phyloP scores from a whole-genome alignment of 768 basidiomycete species.

The Imleria badia region DNA sequence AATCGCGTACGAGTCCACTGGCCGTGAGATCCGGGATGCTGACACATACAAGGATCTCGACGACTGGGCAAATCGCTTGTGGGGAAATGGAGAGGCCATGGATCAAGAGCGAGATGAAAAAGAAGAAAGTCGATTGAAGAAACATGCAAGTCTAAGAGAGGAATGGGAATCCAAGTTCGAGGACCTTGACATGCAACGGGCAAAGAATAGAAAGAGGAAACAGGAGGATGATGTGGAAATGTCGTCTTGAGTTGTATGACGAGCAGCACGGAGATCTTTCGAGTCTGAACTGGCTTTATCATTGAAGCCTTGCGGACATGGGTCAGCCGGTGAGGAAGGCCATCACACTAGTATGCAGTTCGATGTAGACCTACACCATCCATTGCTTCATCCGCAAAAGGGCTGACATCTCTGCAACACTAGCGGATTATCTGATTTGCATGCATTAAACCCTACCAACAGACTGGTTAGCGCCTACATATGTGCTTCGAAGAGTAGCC shows the following conservation, averaged over 20 bases:
- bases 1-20: slow-evolving; percentile 54
- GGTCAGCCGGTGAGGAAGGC: background rate
- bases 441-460: background rate
- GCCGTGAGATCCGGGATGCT: slow-evolving; percentile 42
- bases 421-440: background rate
- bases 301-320: background rate
- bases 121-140: slow-evolving; percentile 36
- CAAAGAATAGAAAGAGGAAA: slow-evolving; percentile 21
- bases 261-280: background rate
- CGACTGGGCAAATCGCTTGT: slow-evolving; percentile 43
- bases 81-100: slow-evolving; percentile 41
- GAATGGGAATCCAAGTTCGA: slow-evolving; percentile 46
- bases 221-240: slow-evolving; percentile 26
- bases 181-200: slow-evolving; percentile 20
- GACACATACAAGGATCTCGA: slow-evolving; percentile 47
- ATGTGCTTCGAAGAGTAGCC: background rate
- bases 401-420: too few species aligned
- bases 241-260: slow-evolving; percentile 15
- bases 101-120: slow-evolving; percentile 23
- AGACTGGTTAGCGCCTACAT: background rate
- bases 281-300: background rate
- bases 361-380: too few species aligned
- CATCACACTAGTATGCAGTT: background rate
- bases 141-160: slow-evolving; percentile 35
- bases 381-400: background rate